These are phyloP conservation scores for Acanthochlamys bracteata DNA, from an alignment of 106 monocot species.

Conservation along the genomic window DNA sequence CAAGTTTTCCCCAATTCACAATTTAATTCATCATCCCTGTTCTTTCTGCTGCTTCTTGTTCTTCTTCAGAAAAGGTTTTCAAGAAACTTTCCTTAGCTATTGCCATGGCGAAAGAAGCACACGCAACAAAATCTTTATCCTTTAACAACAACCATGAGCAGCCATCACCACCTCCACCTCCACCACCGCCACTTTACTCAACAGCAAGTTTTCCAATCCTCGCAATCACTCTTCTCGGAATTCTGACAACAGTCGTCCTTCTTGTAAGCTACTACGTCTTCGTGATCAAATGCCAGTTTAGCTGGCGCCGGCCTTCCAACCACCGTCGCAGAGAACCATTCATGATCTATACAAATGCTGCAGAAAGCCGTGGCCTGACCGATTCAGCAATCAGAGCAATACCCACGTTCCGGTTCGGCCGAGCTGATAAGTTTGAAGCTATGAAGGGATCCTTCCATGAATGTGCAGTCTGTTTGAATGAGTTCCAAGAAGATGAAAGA, in stretches of 20 bases:
- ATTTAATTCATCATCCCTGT: too few species aligned
- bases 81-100: background rate
- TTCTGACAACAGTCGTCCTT: slow-evolving; percentile 41
- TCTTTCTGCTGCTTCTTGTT: too few species aligned
- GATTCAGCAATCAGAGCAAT: slow-evolving; percentile 38
- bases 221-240: slow-evolving; percentile 45
- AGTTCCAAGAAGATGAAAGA: slow-evolving; percentile 47
- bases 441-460: slow-evolving; percentile 7
- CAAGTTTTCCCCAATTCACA: too few species aligned
- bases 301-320: slow-evolving; percentile 12
- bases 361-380: slow-evolving; percentile 22
- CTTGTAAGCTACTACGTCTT: slow-evolving; percentile 60
- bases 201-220: slow-evolving; percentile 28
- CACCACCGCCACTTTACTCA: slow-evolving; percentile 8
- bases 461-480: slow-evolving; percentile 60
- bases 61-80: too few species aligned
- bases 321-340: background rate
- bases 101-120: background rate
- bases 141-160: background rate
- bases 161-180: slow-evolving; percentile 7
- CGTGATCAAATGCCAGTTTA: slow-evolving; percentile 35
- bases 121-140: background rate
- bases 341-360: background rate
- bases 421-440: background rate
- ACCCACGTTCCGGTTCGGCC: slow-evolving; percentile 34